Base-by-base conservation (phyloP, 2,329 filamentous ascomycete genomes). In the Nemania bipapillata region DNA sequence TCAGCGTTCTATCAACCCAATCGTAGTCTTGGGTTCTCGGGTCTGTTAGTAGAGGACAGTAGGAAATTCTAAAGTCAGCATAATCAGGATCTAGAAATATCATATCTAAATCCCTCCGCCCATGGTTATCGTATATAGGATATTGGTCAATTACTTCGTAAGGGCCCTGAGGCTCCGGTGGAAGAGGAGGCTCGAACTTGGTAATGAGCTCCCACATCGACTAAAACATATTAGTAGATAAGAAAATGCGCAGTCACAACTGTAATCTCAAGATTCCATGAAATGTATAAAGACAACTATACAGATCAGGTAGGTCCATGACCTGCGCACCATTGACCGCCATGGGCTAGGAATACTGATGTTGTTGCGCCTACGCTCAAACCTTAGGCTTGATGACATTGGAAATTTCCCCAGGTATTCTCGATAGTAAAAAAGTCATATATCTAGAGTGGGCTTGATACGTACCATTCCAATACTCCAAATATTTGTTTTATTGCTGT, bases 181-280 rank as follows among this genome's bases (percentile, higher is more conserved):
- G 75, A 0, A 4, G 0, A 2, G 74, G 74, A 4, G 62, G 24
- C 4, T 53, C 7, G 1, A 5, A 15, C 30, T 70, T 65, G 11
- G 74, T 76, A 28, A 77, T 77, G n/a, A 77, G 4, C 24, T 59
- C 20, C 75, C 75, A 77, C 72, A 77, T 75, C 4, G 68, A 65
- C 74, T 76, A 32, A 26, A 22, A 45, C 15, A 58, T 47, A 26
- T 64, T 17, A 62, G 52, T 65, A 56, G 45, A 45, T 9, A 42
- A 24, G 30, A 17, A 15, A 45, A 26, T 15, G 2, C 1, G 3
- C 15, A 22, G 32, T 35, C 5, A 6, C 32, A 2, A 42, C 2
- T 42, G 11, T 17, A 2, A 17, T 42, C 11, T 42, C 15, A 5
- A 17, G 11, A 17, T 12, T 17, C 15, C 15, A 12, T 42, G 11